phyloP scores from a whole-genome alignment of 139 green algal species.

The Auxenochlorella pyrenoidosa region DNA sequence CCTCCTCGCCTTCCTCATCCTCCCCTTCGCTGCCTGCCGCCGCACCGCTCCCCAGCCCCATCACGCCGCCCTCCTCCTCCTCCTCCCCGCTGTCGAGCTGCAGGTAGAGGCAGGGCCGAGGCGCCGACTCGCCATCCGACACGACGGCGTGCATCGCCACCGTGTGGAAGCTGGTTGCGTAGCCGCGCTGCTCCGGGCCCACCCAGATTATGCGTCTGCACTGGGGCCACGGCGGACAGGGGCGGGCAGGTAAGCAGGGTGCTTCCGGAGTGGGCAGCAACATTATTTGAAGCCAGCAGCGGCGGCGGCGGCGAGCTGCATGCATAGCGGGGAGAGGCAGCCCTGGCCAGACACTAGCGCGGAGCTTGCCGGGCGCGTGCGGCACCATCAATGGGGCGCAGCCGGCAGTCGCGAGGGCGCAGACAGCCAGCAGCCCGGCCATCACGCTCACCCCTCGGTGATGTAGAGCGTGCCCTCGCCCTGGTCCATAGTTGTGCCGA shows the following conservation, averaged over 20 bases:
- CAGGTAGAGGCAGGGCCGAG: slow-evolving; percentile 38
- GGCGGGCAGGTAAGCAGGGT: neutral
- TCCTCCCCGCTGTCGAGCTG: slow-evolving; percentile 37
- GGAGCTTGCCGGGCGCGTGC: neutral
- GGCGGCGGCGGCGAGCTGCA: neutral
- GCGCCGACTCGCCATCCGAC: neutral
- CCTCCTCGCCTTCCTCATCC: neutral
- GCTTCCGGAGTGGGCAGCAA: neutral
- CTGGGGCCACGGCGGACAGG: too few species aligned
- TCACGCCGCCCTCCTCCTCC: neutral
- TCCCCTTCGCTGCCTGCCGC: slow-evolving; percentile 7
- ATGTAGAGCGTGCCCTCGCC: slow-evolving; percentile 39
- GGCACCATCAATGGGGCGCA: neutral
- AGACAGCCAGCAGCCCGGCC: neutral
- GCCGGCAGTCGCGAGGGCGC: neutral
- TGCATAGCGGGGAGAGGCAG: neutral
- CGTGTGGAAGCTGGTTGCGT: slow-evolving; percentile 29
- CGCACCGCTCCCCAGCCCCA: neutral
- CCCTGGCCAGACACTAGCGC: too few species aligned
- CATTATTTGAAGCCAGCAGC: too few species aligned
- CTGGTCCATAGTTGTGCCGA: slow-evolving; percentile 11
- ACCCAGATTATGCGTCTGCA: slow-evolving; percentile 47
- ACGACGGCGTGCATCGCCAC: slow-evolving; percentile 48
- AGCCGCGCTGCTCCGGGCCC: neutral
- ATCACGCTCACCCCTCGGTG: slow-evolving; percentile 26